Percentiles rank a stretch among this genome's conserved stretches.
Evolutionary conservation across 345 rosid species (phyloP).

Genomic region (Moricandia arvensis): DNA sequence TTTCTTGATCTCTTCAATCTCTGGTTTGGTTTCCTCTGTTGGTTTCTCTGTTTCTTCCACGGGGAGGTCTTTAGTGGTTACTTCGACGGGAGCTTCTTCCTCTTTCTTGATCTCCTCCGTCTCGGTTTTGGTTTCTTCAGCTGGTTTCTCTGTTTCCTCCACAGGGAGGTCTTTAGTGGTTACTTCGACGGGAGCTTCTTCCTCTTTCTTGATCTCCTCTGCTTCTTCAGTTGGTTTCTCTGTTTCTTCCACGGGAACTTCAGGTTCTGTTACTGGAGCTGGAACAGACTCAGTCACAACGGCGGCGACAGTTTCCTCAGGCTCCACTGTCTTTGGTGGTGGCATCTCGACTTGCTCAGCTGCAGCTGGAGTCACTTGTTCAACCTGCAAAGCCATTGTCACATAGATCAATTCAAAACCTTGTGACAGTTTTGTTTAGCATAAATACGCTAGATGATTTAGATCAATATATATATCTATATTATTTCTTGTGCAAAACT

Average conservation of each 20-base stretch:
- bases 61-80: not conserved
- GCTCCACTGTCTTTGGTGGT: conserved; percentile 29
- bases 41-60: not conserved
- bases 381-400: conserved; percentile 32
- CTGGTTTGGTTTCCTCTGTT: not conserved
- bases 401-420: conserved; percentile 11
- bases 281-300: conserved; percentile 6
- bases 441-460: not conserved
- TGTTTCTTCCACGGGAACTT: conserved; percentile 28
- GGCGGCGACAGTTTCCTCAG: not conserved
- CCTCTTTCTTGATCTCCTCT: conserved; percentile 23
- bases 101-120: conserved; percentile 22
- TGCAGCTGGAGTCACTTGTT: conserved; percentile 33
- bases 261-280: conserved; percentile 23
- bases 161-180: not conserved
- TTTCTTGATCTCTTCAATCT: conserved; percentile 12
- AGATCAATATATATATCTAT: not conserved
- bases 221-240: conserved; percentile 14
- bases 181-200: conserved; percentile 24
- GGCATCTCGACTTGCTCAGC: conserved; percentile 33
- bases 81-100: conserved; percentile 25
- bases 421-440: not conserved
- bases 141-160: conserved; percentile 23
- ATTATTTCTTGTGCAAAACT: not conserved
- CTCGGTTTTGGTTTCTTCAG: conserved; percentile 18